phyloP scores from a whole-genome alignment of 768 basidiomycete species.

The Leccinum truebloodii region DNA sequence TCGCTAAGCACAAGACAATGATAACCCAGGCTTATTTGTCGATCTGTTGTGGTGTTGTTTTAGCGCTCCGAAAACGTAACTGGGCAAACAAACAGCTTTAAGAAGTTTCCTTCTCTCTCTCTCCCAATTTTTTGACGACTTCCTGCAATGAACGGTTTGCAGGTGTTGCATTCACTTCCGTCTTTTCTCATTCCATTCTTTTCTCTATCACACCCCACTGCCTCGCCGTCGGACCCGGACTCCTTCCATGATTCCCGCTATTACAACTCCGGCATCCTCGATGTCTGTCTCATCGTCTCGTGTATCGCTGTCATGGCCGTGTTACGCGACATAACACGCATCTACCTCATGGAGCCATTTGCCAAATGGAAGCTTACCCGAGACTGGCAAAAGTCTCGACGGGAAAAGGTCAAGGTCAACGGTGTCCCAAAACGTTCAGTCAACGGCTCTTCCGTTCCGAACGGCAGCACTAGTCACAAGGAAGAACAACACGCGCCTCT shows the following conservation, averaged over 20 bases:
- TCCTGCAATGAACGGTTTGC: constrained; percentile 38
- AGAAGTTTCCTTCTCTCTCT: constrained; percentile 5
- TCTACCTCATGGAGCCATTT: constrained; percentile 77
- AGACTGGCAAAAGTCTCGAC: constrained; percentile 40
- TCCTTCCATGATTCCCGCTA: constrained; percentile 71
- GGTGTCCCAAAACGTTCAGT: constrained; percentile 28
- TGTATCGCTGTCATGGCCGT: constrained; percentile 87
- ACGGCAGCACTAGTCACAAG: constrained; percentile 32
- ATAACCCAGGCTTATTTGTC: constrained; percentile 5
- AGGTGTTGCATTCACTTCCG: constrained; percentile 45
- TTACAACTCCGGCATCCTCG: constrained; percentile 72
- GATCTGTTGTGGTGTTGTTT: constrained; percentile 28
- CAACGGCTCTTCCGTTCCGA: constrained; percentile 26
- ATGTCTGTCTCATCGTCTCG: constrained; percentile 78
- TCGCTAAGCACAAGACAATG: constrained; percentile 1
- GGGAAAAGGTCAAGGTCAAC: constrained; percentile 17
- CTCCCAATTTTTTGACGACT: constrained; percentile 36
- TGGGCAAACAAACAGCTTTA: constrained; percentile 30
- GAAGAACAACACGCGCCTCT: constrained; percentile 24
- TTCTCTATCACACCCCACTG: constrained; percentile 68
- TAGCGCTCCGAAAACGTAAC: constrained; percentile 27
- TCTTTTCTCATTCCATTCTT: constrained; percentile 67
- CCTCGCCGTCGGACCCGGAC: constrained; percentile 58
- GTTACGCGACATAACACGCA: constrained; percentile 74
- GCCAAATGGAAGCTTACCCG: constrained; percentile 73